Conservation (phyloP, 179 eudicot species). For the Camellia oleifera region DNA sequence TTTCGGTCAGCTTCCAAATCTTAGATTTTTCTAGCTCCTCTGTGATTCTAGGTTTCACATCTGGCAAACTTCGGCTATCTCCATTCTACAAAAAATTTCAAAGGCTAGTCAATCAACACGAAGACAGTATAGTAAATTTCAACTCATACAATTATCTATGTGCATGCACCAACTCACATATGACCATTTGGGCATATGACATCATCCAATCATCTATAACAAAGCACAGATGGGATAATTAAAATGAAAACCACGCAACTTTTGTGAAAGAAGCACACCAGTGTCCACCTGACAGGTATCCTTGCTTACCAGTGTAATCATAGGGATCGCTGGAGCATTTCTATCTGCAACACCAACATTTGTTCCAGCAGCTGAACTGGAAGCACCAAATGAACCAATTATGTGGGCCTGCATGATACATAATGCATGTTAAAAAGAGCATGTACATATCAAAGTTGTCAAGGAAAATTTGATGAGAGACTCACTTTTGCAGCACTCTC, state of each 20-base stretch:
- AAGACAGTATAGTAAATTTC: background rate
- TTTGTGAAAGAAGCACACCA: slow-evolving; percentile 2
- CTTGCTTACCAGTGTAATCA: slow-evolving; percentile 32
- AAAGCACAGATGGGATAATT: background rate
- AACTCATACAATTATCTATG: background rate
- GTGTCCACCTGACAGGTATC: background rate
- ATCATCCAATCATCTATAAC: background rate
- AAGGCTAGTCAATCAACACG: background rate
- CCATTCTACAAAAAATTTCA: slow-evolving; percentile 39
- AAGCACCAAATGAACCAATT: slow-evolving; percentile 31
- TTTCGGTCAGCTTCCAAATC: slow-evolving; percentile 67
- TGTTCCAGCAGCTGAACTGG: slow-evolving; percentile 42
- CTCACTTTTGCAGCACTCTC: slow-evolving; percentile 23
- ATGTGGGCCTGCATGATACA: slow-evolving; percentile 34
- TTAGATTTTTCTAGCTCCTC: slow-evolving; percentile 67
- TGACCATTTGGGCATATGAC: background rate
- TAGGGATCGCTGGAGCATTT: slow-evolving; percentile 32
- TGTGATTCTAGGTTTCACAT: slow-evolving; percentile 48
- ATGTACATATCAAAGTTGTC: background rate
- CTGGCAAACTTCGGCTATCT: slow-evolving; percentile 46
- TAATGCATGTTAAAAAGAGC: background rate
- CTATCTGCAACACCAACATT: slow-evolving; percentile 34
- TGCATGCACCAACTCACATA: background rate
- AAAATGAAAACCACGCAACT: background rate
- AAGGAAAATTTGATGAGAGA: background rate